Evolutionary conservation across 2,329 filamentous ascomycete genomes (phyloP).

Genomic region (Grosmannia huntii): DNA sequence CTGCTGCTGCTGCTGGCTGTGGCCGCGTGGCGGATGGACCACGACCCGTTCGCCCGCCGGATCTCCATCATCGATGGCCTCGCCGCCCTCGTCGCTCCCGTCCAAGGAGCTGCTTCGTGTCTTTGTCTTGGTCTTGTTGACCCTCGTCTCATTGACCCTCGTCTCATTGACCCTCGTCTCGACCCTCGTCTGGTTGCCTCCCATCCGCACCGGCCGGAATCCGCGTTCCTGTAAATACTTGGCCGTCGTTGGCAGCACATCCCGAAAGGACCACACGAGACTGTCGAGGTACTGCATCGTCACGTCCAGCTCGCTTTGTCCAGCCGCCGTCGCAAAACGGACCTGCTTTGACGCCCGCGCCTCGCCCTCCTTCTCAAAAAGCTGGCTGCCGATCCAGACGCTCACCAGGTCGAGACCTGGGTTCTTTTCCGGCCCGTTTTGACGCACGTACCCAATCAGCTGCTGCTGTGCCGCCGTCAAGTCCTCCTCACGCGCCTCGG

Average conservation of each 20-base stretch:
- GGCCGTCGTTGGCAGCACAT: constrained; percentile 23
- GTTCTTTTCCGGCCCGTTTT: constrained; percentile 19
- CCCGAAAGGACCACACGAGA: constrained; percentile 20
- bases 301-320: constrained; percentile 25
- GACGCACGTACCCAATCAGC: constrained; percentile 25
- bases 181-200: background rate
- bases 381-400: constrained; percentile 33
- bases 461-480: constrained; percentile 33
- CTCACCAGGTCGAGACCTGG: constrained; percentile 20
- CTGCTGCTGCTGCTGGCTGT: background rate
- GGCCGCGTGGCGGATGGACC: constrained; percentile 32
- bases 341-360: too few relatives aligned
- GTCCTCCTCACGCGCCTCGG: constrained; percentile 18
- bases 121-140: constrained; percentile 14
- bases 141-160: too few relatives aligned
- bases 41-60: constrained; percentile 19
- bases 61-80: background rate
- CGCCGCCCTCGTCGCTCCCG: background rate
- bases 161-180: too few relatives aligned
- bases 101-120: constrained; percentile 5
- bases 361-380: background rate
- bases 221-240: constrained; percentile 19
- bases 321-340: background rate
- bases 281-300: constrained; percentile 25
- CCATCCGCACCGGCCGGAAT: constrained; percentile 22